Evolutionary conservation across 2,329 filamentous ascomycete species (phyloP).

Genomic region (Curvularia hawaiiensis): DNA sequence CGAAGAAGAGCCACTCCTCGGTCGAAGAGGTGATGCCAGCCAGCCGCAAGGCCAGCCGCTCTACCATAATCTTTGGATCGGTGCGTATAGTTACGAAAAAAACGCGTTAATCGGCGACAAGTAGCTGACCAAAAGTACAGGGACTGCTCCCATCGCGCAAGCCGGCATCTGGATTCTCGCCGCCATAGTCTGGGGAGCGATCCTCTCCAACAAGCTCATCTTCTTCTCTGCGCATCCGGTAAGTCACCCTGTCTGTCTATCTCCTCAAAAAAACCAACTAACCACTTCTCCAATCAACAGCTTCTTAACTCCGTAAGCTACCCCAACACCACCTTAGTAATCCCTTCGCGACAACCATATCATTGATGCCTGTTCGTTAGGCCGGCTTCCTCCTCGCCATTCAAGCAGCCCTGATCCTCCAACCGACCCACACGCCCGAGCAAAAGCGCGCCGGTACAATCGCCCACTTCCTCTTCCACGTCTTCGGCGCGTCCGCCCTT

Average conservation of each 20-base stretch:
- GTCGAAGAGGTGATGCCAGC: slow-evolving; percentile 72
- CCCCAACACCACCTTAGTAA: slow-evolving; percentile 13
- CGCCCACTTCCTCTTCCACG: slow-evolving; percentile 73
- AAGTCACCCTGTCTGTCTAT: slow-evolving; percentile 35
- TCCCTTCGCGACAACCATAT: slow-evolving; percentile 19
- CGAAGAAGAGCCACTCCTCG: slow-evolving; percentile 74
- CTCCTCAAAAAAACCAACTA: slow-evolving; percentile 2
- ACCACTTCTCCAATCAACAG: slow-evolving; percentile 33
- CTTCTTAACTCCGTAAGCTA: slow-evolving; percentile 57
- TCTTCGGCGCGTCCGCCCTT: slow-evolving; percentile 66
- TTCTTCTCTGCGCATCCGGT: slow-evolving; percentile 91
- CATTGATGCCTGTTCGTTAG: slow-evolving; percentile 30
- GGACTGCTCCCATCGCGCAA: slow-evolving; percentile 82
- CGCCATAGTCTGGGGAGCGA: slow-evolving; percentile 75
- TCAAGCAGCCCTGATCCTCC: slow-evolving; percentile 82
- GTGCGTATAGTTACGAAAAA: slow-evolving; percentile 54
- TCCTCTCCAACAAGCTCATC: slow-evolving; percentile 73
- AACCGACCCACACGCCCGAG: slow-evolving; percentile 77
- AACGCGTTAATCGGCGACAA: not conserved
- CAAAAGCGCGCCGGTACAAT: slow-evolving; percentile 72
- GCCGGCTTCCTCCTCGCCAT: slow-evolving; percentile 75
- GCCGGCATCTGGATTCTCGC: slow-evolving; percentile 76
- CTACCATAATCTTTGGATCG: slow-evolving; percentile 73
- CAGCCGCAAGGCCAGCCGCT: slow-evolving; percentile 70
- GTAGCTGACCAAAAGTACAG: slow-evolving; percentile 51